Percentiles rank a stretch among this genome's conserved stretches.
Evolutionary conservation across 2,329 filamentous ascomycete genomes (phyloP).

Genomic region (Exophiala xenobiotica): DNA sequence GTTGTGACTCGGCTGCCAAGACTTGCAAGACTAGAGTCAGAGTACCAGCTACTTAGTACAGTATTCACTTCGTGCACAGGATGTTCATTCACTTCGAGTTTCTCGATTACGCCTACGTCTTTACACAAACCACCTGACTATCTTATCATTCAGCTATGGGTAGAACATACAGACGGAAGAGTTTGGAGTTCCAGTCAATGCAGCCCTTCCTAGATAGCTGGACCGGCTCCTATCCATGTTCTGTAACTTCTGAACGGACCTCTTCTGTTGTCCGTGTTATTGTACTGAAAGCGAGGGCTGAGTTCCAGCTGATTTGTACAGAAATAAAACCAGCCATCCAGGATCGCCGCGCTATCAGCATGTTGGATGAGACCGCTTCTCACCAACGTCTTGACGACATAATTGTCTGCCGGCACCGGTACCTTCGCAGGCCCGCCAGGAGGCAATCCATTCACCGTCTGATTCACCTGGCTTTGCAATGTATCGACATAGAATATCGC

Average conservation of each 20-base stretch:
- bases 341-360: constrained; percentile 43
- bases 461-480: constrained; percentile 35
- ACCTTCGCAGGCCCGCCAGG: constrained; percentile 31
- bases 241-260: constrained; percentile 15
- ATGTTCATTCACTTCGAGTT: too few species aligned
- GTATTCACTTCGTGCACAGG: background rate
- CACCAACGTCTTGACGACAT: constrained; percentile 43
- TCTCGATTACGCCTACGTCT: too few species aligned
- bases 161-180: too few species aligned
- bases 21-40: too few species aligned
- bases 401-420: constrained; percentile 37
- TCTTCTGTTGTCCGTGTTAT: constrained; percentile 35
- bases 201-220: too few species aligned
- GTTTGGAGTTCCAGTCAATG: too few species aligned
- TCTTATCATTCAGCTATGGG: too few species aligned
- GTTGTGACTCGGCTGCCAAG: background rate
- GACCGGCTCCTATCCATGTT: constrained; percentile 10
- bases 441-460: constrained; percentile 37
- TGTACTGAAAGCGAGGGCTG: constrained; percentile 39
- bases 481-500: constrained; percentile 47
- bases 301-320: constrained; percentile 44
- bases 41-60: background rate
- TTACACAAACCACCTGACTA: too few species aligned
- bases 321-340: constrained; percentile 45
- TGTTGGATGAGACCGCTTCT: constrained; percentile 40